Conservation (phyloP, 2,329 filamentous ascomycete genomes). For the Ascochyta koolunga region DNA sequence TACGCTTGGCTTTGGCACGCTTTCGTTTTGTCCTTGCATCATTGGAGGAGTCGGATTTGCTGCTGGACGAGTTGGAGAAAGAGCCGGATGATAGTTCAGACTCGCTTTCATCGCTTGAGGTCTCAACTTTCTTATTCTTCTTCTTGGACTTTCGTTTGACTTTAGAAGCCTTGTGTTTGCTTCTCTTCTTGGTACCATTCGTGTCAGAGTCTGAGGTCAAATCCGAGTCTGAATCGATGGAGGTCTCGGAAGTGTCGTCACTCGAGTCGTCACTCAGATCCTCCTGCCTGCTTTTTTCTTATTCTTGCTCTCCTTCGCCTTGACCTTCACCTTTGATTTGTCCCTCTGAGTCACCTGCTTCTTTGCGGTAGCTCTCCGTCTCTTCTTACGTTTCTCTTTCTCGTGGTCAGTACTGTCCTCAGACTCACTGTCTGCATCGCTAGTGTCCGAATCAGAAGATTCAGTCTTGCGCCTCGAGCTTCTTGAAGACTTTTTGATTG, state of each 20-base stretch:
- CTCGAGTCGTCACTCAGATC: slow-evolving; percentile 27
- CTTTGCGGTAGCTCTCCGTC: slow-evolving; percentile 19
- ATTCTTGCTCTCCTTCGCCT: slow-evolving; percentile 29
- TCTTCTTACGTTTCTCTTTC: slow-evolving; percentile 31
- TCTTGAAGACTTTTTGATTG: slow-evolving; percentile 20
- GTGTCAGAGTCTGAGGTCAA: slow-evolving; percentile 22
- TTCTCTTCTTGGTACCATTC: slow-evolving; percentile 14
- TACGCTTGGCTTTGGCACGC: slow-evolving; percentile 26
- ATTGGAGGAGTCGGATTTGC: slow-evolving; percentile 21
- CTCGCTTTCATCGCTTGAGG: slow-evolving; percentile 24
- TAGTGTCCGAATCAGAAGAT: slow-evolving; percentile 30
- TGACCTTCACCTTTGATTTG: slow-evolving; percentile 33
- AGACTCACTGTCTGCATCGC: slow-evolving; percentile 27
- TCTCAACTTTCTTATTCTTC: slow-evolving; percentile 30
- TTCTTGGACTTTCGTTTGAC: slow-evolving; percentile 31
- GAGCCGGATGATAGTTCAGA: slow-evolving; percentile 9
- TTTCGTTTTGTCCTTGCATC: slow-evolving; percentile 17
- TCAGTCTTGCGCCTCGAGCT: slow-evolving; percentile 28
- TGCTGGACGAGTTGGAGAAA: slow-evolving; percentile 23
- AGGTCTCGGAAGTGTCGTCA: slow-evolving; percentile 20
- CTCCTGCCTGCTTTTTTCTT: slow-evolving; percentile 27
- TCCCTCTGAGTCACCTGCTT: slow-evolving; percentile 22
- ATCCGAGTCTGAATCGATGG: slow-evolving; percentile 20
- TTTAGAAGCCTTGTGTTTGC: slow-evolving; percentile 21
- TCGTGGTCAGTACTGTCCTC: slow-evolving; percentile 29